Evolutionary conservation across 495 filamentous ascomycete species (phyloP).

Genomic region (Platismatia glauca): DNA sequence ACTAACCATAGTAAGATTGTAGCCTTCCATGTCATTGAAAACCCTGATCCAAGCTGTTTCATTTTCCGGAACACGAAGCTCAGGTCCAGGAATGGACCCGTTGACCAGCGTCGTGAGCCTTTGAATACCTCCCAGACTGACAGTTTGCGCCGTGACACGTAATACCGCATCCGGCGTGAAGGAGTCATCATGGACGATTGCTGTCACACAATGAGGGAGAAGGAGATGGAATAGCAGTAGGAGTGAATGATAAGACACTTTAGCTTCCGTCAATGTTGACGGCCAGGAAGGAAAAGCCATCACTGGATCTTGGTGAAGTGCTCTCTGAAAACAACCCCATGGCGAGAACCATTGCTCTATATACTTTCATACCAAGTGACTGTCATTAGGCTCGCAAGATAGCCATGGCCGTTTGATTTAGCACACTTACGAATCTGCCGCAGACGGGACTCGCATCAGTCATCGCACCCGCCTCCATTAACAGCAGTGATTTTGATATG

Average conservation of each 20-base stretch:
- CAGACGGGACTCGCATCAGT: no score
- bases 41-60: neutral
- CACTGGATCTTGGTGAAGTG: neutral
- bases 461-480: no score
- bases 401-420: no score
- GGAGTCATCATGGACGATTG: neutral
- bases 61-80: neutral
- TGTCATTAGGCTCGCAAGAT: no score
- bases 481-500: no score
- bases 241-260: neutral
- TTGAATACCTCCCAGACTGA: neutral
- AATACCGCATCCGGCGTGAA: neutral
- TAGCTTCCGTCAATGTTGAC: neutral
- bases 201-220: neutral
- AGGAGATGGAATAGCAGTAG: neutral
- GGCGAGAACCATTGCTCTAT: neutral
- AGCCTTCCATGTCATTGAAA: neutral
- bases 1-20: slow-evolving; percentile 1
- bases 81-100: neutral
- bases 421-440: no score
- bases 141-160: neutral
- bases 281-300: neutral
- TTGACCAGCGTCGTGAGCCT: slow-evolving; percentile 1
- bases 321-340: neutral
- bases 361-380: no score